These are phyloP conservation scores for Calocybe gangraenosa DNA, from an alignment of 768 basidiomycete genomes.

Conservation along the genomic window DNA sequence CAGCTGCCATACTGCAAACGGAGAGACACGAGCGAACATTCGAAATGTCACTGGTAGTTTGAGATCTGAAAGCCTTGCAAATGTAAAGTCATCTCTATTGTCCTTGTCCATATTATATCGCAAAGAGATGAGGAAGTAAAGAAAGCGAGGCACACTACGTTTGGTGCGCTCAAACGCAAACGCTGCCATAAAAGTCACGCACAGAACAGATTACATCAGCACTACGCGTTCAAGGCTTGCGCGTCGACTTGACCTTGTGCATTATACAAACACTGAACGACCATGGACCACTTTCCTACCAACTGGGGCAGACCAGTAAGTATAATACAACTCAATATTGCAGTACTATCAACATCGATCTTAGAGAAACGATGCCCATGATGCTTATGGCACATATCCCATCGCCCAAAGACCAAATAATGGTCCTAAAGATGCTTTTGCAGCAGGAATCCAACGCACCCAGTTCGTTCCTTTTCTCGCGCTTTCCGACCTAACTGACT, in stretches of 20 bases:
- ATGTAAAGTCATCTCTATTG: slow-evolving; percentile 84
- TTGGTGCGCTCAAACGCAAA: neutral
- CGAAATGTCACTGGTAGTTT: slow-evolving; percentile 85
- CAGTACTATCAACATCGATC: neutral
- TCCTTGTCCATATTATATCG: slow-evolving; percentile 43
- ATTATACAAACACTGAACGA: neutral
- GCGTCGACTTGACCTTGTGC: slow-evolving; percentile 9
- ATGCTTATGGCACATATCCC: slow-evolving; percentile 76
- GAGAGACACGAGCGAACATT: slow-evolving; percentile 45
- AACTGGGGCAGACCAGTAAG: slow-evolving; percentile 81
- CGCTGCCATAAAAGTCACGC: neutral
- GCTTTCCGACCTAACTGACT: neutral
- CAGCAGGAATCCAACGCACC: slow-evolving; percentile 71
- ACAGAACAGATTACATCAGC: slow-evolving; percentile 12
- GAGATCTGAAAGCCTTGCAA: slow-evolving; percentile 86
- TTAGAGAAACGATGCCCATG: slow-evolving; percentile 71
- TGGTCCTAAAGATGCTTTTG: slow-evolving; percentile 49
- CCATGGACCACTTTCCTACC: slow-evolving; percentile 81
- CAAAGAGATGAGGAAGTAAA: neutral
- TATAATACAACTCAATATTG: neutral
- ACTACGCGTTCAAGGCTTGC: slow-evolving; percentile 17
- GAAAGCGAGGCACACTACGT: neutral
- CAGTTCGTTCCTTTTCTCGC: slow-evolving; percentile 45
- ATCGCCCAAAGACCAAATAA: slow-evolving; percentile 57
- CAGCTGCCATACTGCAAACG: neutral